Evolutionary conservation across 2,329 filamentous ascomycete genomes (phyloP).

Genomic region (Fusarium newnesense): DNA sequence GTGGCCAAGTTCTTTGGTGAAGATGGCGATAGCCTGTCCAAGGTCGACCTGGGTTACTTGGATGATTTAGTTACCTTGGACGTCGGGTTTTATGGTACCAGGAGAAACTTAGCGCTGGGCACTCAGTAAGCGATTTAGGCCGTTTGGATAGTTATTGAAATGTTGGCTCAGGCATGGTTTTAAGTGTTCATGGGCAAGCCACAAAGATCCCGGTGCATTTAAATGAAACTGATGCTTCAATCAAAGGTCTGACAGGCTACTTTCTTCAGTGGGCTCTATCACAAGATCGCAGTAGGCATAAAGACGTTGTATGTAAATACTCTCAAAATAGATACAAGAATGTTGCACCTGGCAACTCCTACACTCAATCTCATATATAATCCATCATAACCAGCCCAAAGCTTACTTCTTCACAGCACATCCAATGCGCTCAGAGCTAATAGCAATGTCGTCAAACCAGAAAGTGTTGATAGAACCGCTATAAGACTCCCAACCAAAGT

Average conservation of each 20-base stretch:
- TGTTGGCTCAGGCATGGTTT: fast-evolving
- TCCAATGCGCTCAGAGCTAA: slow-evolving; percentile 46
- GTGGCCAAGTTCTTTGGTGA: slow-evolving; percentile 31
- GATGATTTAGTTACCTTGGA: slow-evolving; percentile 32
- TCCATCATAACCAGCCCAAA: not conserved
- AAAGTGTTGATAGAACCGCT: slow-evolving; percentile 69
- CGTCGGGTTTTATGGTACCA: slow-evolving; percentile 26
- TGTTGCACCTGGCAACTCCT: slow-evolving; percentile 17
- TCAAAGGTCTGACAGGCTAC: fast-evolving
- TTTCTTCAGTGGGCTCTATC: not conserved
- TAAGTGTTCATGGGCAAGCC: fast-evolving
- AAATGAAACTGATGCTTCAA: not conserved
- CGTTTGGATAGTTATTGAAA: fast-evolving
- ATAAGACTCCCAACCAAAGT: slow-evolving; percentile 73
- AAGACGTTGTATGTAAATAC: not conserved
- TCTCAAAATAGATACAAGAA: slow-evolving; percentile 27
- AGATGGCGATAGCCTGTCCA: not conserved
- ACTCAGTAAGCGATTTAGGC: not conserved
- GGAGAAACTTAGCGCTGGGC: not conserved
- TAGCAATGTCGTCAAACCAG: slow-evolving; percentile 69
- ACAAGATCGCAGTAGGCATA: not conserved
- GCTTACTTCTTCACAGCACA: slow-evolving; percentile 25
- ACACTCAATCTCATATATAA: slow-evolving; percentile 13
- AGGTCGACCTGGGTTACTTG: slow-evolving; percentile 31
- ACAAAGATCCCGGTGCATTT: fast-evolving